phyloP scores from a whole-genome alignment of 129 eudicot species.

The Flaveria brownii region DNA sequence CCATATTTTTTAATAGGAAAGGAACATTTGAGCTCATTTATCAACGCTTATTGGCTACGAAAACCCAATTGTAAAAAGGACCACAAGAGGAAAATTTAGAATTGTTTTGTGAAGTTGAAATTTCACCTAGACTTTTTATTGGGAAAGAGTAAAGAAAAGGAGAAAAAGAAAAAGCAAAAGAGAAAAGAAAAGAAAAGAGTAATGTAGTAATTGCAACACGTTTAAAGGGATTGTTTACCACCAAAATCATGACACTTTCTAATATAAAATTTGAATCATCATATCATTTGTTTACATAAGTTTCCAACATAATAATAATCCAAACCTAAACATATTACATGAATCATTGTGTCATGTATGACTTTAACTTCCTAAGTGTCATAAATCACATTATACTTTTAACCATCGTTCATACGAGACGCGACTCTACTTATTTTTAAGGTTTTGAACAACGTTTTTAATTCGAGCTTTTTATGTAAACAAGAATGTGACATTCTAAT shows the following conservation, averaged over 20 bases:
- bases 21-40: neutral
- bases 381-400: no score
- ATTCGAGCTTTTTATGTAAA: neutral
- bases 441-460: no score
- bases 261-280: neutral
- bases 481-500: neutral
- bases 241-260: neutral
- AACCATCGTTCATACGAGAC: neutral
- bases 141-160: constrained; percentile 5
- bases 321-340: neutral
- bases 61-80: no score
- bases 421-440: neutral
- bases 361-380: no score
- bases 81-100: neutral
- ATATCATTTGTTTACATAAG: neutral
- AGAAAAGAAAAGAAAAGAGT: neutral
- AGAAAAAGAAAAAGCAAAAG: neutral
- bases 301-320: neutral
- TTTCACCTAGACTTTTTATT: neutral
- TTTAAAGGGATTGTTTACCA: neutral
- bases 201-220: neutral
- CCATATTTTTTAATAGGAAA: neutral
- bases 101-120: neutral
- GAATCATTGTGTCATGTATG: neutral
- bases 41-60: no score